Evolutionary conservation across 1,284 basidiomycete genomes (phyloP).

Genomic region (Phaffia rhodozyma): DNA sequence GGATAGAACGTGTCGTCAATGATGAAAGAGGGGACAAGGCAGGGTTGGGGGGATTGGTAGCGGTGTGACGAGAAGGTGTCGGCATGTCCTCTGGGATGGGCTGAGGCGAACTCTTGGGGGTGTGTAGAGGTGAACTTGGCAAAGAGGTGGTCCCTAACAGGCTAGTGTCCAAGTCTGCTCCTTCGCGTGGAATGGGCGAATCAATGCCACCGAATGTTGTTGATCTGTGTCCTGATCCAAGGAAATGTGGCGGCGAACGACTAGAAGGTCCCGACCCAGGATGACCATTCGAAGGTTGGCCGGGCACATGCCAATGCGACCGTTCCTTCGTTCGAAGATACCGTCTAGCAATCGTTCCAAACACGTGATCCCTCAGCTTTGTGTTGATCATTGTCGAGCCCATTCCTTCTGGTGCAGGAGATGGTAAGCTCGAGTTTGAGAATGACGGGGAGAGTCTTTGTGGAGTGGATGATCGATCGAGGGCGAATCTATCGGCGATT

Average conservation of each 20-base stretch:
- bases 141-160: neutral
- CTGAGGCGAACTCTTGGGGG: neutral
- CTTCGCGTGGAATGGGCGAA: too few species aligned
- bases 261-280: too few species aligned
- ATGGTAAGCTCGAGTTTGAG: slow-evolving; percentile 9
- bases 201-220: too few species aligned
- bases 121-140: neutral
- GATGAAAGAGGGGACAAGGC: slow-evolving; percentile 22
- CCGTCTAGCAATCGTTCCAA: slow-evolving; percentile 56
- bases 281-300: neutral
- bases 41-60: slow-evolving; percentile 25
- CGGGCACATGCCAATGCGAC: slow-evolving; percentile 13
- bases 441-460: slow-evolving; percentile 7
- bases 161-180: too few species aligned
- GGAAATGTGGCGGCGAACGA: too few species aligned
- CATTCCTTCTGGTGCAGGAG: slow-evolving; percentile 57
- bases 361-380: slow-evolving; percentile 83
- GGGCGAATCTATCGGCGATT: neutral
- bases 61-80: slow-evolving; percentile 1
- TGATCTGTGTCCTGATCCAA: too few species aligned
- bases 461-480: neutral
- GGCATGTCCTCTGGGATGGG: neutral
- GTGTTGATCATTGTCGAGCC: slow-evolving; percentile 87
- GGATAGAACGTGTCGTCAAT: neutral
- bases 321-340: neutral